Evolutionary conservation across 352 stramenopile species (phyloP).

Genomic region (Globisporangium heterothallicum): DNA sequence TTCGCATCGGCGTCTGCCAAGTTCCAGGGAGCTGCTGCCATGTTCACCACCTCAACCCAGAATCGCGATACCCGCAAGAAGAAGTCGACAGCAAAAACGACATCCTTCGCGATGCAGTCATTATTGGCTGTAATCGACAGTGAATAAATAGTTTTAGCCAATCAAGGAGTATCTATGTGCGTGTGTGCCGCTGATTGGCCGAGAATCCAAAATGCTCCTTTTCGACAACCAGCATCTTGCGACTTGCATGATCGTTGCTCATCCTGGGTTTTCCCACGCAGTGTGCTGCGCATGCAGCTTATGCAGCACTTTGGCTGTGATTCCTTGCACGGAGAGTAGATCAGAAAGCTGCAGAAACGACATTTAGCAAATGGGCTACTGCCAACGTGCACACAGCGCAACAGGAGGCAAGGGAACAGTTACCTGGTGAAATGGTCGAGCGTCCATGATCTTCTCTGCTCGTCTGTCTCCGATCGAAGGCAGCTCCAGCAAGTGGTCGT

Average conservation of each 20-base stretch:
- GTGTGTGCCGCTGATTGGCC: neutral
- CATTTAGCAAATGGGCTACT: neutral
- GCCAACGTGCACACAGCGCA: neutral
- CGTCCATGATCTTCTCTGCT: constrained; percentile 33
- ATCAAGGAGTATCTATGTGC: too few relatives aligned
- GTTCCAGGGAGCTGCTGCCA: constrained; percentile 21
- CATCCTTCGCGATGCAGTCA: too few relatives aligned
- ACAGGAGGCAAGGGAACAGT: neutral
- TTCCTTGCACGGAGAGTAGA: constrained; percentile 32
- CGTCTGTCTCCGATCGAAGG: constrained; percentile 50
- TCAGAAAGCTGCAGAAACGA: constrained; percentile 28
- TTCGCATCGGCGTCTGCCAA: constrained; percentile 20
- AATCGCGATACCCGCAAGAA: too few relatives aligned
- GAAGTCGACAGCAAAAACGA: too few relatives aligned
- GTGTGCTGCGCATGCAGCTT: constrained; percentile 39
- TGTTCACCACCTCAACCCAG: neutral
- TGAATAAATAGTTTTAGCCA: constrained; percentile 27
- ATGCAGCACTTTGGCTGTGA: constrained; percentile 38
- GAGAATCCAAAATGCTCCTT: neutral
- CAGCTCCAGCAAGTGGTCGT: constrained; percentile 35
- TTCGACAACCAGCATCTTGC: too few relatives aligned
- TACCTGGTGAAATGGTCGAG: constrained; percentile 39
- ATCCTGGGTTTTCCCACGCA: too few relatives aligned
- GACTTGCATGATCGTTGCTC: too few relatives aligned
- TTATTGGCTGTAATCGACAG: constrained; percentile 21